A percentile compares a stretch with the other conserved stretches of the same genome.
phyloP scores from a whole-genome alignment of 192 early-diverging fungal genomes.

The Allomyces javanicus region DNA sequence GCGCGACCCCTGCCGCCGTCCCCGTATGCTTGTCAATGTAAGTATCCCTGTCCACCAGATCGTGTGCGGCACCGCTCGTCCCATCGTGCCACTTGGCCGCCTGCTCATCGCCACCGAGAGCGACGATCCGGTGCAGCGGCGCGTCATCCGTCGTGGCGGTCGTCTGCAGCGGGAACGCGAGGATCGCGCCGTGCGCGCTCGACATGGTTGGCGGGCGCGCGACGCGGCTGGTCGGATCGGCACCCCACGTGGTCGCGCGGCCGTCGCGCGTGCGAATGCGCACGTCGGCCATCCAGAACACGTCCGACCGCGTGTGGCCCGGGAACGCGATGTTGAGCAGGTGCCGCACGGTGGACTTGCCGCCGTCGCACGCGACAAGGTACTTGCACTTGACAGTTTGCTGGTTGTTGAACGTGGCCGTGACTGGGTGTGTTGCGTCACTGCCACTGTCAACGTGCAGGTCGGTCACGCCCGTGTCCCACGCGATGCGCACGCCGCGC shows the following conservation, averaged over 20 bases:
- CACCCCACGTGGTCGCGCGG: background rate
- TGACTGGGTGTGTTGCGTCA: too few species aligned
- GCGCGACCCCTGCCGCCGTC: background rate
- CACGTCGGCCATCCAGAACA: constrained; percentile 11
- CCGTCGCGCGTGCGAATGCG: background rate
- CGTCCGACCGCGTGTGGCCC: constrained; percentile 12
- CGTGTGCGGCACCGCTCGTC: background rate
- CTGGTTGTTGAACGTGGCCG: background rate
- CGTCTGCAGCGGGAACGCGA: background rate
- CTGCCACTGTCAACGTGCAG: too few species aligned
- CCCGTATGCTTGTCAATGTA: background rate
- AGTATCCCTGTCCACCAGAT: too few species aligned
- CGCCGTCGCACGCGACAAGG: constrained; percentile 15
- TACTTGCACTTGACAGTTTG: constrained; percentile 10
- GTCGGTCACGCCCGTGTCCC: background rate
- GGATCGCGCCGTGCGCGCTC: background rate
- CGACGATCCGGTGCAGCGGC: background rate
- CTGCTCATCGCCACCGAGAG: background rate
- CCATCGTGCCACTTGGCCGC: background rate
- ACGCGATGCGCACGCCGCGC: background rate
- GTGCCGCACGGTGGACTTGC: constrained; percentile 14
- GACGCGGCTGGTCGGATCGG: background rate
- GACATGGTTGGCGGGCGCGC: background rate
- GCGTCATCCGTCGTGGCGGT: background rate
- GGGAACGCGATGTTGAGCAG: constrained; percentile 13